Evolutionary conservation across 2,329 filamentous ascomycete genomes (phyloP), one percentile per base, ranked within the genome.

Genomic region (Botrytis sinoallii): DNA sequence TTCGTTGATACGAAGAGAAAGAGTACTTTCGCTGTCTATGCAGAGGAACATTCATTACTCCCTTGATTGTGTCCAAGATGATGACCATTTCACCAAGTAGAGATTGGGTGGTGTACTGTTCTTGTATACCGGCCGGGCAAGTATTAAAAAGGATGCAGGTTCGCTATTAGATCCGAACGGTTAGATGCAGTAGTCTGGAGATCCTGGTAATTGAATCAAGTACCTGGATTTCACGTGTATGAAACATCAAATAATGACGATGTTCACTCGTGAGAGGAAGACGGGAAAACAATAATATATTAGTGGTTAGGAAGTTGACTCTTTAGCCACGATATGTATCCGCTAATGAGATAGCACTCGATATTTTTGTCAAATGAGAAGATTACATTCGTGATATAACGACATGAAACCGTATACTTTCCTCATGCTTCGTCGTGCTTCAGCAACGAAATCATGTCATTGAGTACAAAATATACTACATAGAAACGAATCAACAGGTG

Each of bases 81-180:
- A 38, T 16, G 2, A 29, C 3, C 18, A 3, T 8, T 7, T n/a
- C 7, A 16, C 4, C 5, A 4, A 7, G 1, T 40, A 20, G n/a
- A 68, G 16, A 32, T 22, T 68, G 8, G 25, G 8, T 67, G 25
- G 61, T 18, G 8, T 32, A 22, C 10, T 12, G n/a, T 64, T 20
- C 25, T 65, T 65, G 16, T 2, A 65, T 16, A n/a, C 7, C 8
- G 48, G 25, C 10, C 9, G 40, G 12, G 3, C 46, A 55, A 14
- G 18, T 55, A 9, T 16, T 16, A 25, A 5, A 68, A 6, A 2
- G n/a, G 8, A 14, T 32, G 10, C 9, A 46, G 16, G 2, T 44
- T 65, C n/a, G 16, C 20, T 32, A 3, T 46, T 9, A 22, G 16
- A 29, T 67, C 25, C 18, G 12, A n/a, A 55, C 2, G 25, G 20